Evolutionary conservation across 163 green algal genomes (phyloP), one percentile per base, ranked within the genome.

Genomic region (Scenedesmus sp.): DNA sequence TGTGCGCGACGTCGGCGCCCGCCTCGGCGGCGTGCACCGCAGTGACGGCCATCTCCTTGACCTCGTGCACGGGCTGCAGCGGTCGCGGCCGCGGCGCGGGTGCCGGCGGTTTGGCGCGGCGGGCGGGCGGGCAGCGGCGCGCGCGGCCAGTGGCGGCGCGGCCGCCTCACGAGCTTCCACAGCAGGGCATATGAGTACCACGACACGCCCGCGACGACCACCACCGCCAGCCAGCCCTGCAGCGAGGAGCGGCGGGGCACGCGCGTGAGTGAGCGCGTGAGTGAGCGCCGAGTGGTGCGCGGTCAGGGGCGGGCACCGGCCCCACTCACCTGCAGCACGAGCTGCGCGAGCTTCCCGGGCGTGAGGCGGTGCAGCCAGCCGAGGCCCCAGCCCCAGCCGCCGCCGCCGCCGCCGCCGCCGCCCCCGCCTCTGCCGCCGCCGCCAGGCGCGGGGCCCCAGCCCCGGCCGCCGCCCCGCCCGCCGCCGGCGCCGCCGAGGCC

Each of bases 121-220:
- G 11, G n/a, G n/a, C n/a, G n/a, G n/a, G n/a, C n/a, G n/a, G n/a
- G n/a, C n/a, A n/a, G n/a, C n/a, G n/a, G n/a, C n/a, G n/a, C n/a
- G n/a, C n/a, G n/a, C n/a, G n/a, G n/a, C n/a, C n/a, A n/a, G n/a
- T n/a, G n/a, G n/a, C n/a, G n/a, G n/a, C n/a, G n/a, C n/a, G n/a
- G n/a, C n/a, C n/a, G n/a, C n/a, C n/a, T n/a, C n/a, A n/a, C n/a
- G 51, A 77, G 15, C 54, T 67, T 77, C 24, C 58, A 66, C 9
- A 77, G 54, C 15, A 77, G 22, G 53, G 66, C 53, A 20, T 66
- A 77, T 1, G 54, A 53, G 34, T 77, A 77, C 50, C 51, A 77
- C 3, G 26, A 1, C 24, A 67, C 33, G 34, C 54, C 69, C 2
- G n/a, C 33, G 36, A 77, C 11, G 36, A 77, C 69, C 22, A 77